Evolutionary conservation across 805 yeast genomes (phyloP), one percentile per base, ranked within the genome.

Genomic region (Saturnispora sekii): DNA sequence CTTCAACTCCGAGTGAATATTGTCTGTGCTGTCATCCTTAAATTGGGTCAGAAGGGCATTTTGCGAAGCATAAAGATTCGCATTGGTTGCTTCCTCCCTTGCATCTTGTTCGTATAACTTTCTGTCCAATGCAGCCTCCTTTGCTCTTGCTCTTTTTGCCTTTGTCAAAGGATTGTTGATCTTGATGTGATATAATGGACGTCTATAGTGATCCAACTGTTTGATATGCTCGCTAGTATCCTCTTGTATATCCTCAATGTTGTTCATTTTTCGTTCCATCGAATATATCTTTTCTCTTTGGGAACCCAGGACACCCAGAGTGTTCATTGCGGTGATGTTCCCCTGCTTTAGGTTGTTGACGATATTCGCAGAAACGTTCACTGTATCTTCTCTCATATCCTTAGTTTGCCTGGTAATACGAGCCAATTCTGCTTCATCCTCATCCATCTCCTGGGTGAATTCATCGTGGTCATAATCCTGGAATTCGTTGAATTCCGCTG

Each of bases 241-340:
- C 53, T 79, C 70, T 47, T 85, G 84, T 43, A 94, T 86, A 44
- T 84, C 66, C 44, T 84, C 76, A 53, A 90, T 67, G 38, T 50
- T 47, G 36, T 45, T 48, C 43, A 44, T 44, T 52, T 81, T 81
- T 51, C 77, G 76, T 59, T 93, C 96, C 16, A 89, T 79, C 56
- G 77, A 78, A 61, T 82, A 84, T 51, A 93, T 68, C 40, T 86
- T 72, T 59, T 88, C 96, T 46, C 93, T 79, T 63, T 93, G 97
- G n/a, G 89, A 76, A 21, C 98, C 98, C 40, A 93, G 72, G 77
- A 86, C 77, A 28, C 96, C 97, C 50, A 90, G 64, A 0, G 97
- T 83, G 59, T 90, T 89, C 50, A 80, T 69, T 32, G 87, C 90
- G 5, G 81, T 70, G 48, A 74, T 75, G 56, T 81, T 87, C 1